A percentile compares a stretch with the other conserved stretches of the same genome.
phyloP scores from a whole-genome alignment of 2,329 filamentous ascomycete genomes.

The Botrytis cinerea region DNA sequence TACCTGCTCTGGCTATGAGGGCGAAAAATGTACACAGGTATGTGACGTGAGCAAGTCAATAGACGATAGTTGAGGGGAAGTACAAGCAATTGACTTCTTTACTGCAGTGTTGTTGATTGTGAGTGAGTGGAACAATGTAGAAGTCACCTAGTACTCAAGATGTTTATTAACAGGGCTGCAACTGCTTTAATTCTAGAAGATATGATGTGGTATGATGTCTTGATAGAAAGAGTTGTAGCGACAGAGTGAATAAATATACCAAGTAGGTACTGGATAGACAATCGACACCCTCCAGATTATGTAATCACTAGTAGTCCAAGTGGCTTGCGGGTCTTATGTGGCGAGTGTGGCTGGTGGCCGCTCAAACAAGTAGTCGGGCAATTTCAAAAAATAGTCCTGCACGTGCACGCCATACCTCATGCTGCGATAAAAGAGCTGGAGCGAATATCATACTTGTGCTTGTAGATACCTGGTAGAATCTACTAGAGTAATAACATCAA shows the following conservation, averaged over 20 bases:
- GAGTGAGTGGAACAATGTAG: neutral
- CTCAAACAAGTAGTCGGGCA: neutral
- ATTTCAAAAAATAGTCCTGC: neutral
- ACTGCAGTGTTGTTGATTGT: neutral
- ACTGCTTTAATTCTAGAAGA: neutral
- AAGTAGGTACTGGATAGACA: neutral
- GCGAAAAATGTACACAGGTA: neutral
- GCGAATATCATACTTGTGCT: neutral
- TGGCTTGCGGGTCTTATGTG: neutral
- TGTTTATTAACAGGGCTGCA: neutral
- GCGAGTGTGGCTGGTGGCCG: neutral
- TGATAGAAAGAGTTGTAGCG: neutral
- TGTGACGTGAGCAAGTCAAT: neutral
- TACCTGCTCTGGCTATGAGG: neutral
- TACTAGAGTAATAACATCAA: neutral
- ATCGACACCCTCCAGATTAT: neutral
- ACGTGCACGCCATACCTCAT: conserved; percentile 4
- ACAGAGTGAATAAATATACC: neutral
- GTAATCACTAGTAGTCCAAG: neutral
- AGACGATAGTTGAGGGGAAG: neutral
- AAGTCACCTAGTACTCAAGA: neutral
- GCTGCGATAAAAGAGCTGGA: neutral
- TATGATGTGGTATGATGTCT: neutral
- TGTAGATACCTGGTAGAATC: neutral
- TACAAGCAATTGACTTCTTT: neutral